phyloP scores from a whole-genome alignment of 2,329 filamentous ascomycete species.

The Clarireedia paspali region DNA sequence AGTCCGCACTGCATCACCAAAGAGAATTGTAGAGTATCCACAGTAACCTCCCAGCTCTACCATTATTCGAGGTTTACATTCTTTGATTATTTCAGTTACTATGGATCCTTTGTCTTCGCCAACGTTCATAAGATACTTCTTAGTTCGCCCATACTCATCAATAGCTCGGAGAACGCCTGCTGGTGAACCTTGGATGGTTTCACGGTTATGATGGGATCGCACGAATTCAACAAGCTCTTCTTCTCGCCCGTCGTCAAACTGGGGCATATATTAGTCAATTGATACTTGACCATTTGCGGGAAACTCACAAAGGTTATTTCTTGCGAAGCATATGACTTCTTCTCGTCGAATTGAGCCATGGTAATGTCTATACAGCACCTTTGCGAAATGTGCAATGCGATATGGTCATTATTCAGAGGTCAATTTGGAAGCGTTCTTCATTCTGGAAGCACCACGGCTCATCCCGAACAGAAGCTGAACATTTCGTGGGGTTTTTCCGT shows the following conservation, averaged over 20 bases:
- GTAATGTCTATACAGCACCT: neutral
- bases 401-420: neutral
- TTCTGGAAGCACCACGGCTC: no score
- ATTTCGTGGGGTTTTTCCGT: neutral
- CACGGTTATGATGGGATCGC: slow-evolving; percentile 52
- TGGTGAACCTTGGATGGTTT: slow-evolving; percentile 57
- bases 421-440: neutral
- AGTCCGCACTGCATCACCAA: slow-evolving; percentile 56
- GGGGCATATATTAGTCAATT: neutral
- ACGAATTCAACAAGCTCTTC: slow-evolving; percentile 65
- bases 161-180: slow-evolving; percentile 58
- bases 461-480: neutral
- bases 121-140: slow-evolving; percentile 74
- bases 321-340: slow-evolving; percentile 21
- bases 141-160: slow-evolving; percentile 58
- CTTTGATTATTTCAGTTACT: slow-evolving; percentile 58
- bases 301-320: slow-evolving; percentile 21
- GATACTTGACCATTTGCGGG: neutral
- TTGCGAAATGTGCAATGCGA: neutral
- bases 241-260: slow-evolving; percentile 66
- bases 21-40: slow-evolving; percentile 74
- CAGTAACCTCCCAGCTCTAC: slow-evolving; percentile 76
- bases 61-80: slow-evolving; percentile 60
- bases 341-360: slow-evolving; percentile 19
- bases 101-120: slow-evolving; percentile 68